Base-by-base conservation (phyloP, 768 basidiomycete genomes). In the Boletus sp. region DNA sequence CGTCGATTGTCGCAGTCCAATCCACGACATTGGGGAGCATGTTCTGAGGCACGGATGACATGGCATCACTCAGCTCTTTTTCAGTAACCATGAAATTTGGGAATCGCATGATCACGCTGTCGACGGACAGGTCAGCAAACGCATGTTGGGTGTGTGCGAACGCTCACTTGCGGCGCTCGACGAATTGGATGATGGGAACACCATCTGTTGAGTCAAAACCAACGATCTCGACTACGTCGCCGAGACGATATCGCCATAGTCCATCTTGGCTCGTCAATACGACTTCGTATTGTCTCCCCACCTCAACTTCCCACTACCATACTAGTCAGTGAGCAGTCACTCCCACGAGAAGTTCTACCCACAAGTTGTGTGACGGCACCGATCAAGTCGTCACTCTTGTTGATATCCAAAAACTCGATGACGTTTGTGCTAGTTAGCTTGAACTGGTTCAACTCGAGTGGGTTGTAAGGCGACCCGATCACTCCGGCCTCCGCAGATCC, bases 161-260 rank as follows among this genome's bases (percentile, higher is more conserved):
- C 24, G 24, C 24, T 24, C 3, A 24, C 24, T 24, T 24, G 24
- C 24, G 24, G 24, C 24, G 24, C 24, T 24, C 24, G 24, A 24
- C 24, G 24, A 24, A 24, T 24, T 24, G 24, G 24, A 24, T 24
- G 24, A 24, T 24, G 24, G 24, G 24, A 24, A 24, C 24, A 24
- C 24, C 24, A 24, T 24, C 24, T 24, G 3, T 24, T 24, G 24
- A 3, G 24, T 24, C 24, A 24, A 24, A 24, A 1, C 24, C 24
- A 24, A 3, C 24, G 24, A 24, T 24, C 24, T 24, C 32, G 29
- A 64, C 39, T 20, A 67, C 50, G 29, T 67, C 63, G 1, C 57
- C 65, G 6, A 67, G 54, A 20, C 59, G 55, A 46, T 64, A 64
- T 1, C 62, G 59, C 65, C 66, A 66, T 37, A 67, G 20, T 6